Percentiles rank a stretch among this genome's conserved stretches.
Evolutionary conservation across 2,329 filamentous ascomycete genomes (phyloP).

Genomic region (Plenodomus tracheiphilus): DNA sequence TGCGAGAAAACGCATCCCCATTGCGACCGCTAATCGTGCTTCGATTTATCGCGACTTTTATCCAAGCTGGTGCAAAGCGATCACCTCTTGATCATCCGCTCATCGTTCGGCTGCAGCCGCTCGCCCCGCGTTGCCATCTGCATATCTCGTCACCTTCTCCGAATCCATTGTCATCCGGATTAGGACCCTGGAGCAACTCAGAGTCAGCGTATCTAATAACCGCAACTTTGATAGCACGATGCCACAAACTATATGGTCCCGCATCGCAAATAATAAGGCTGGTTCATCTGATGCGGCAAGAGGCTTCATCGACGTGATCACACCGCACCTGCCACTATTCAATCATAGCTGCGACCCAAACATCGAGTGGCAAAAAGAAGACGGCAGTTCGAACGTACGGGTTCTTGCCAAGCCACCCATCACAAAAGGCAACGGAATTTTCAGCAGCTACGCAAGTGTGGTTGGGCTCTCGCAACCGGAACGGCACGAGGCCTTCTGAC

Average conservation of each 20-base stretch:
- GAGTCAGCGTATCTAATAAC: conserved; percentile 22
- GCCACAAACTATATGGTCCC: no score
- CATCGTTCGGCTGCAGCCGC: conserved; percentile 33
- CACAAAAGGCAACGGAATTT: conserved; percentile 10
- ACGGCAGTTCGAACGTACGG: conserved; percentile 9
- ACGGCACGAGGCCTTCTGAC: not conserved
- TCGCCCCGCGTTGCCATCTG: conserved; percentile 21
- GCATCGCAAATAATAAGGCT: conserved; percentile 42
- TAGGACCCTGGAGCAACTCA: conserved; percentile 31
- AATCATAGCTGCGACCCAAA: conserved; percentile 42
- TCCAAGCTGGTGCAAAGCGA: conserved; percentile 17
- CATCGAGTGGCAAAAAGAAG: conserved; percentile 18
- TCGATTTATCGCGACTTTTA: conserved; percentile 28
- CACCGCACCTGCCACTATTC: conserved; percentile 34
- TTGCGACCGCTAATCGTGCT: conserved; percentile 33
- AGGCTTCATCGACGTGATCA: conserved; percentile 33
- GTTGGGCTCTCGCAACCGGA: not conserved
- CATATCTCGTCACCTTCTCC: conserved; percentile 34
- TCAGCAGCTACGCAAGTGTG: conserved; percentile 18
- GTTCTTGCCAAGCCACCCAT: conserved; percentile 13
- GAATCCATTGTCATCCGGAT: conserved; percentile 32
- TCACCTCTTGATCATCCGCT: conserved; percentile 32
- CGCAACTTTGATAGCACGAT: conserved; percentile 33
- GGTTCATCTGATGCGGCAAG: conserved; percentile 23
- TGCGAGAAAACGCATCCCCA: conserved; percentile 17